phyloP scores from a whole-genome alignment of 108 stramenopile species.

The Schizochytrium sp. region DNA sequence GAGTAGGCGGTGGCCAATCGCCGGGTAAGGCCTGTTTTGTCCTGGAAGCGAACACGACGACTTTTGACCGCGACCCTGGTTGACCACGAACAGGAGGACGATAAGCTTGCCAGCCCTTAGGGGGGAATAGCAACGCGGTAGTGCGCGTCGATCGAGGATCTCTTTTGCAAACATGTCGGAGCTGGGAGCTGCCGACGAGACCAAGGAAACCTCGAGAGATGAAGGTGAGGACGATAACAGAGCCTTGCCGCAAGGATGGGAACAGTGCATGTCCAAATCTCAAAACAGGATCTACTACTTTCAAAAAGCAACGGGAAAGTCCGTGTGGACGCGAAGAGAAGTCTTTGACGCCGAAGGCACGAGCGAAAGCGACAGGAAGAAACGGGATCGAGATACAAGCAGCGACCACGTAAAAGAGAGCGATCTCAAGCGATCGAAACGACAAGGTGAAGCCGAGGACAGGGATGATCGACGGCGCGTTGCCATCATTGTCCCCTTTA shows the following conservation, averaged over 20 bases:
- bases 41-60: no score
- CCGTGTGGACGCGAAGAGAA: not conserved
- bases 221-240: not conserved
- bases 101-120: not conserved
- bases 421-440: not conserved
- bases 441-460: not conserved
- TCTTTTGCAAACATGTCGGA: not conserved
- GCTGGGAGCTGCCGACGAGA: not conserved
- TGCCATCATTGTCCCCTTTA: conserved; percentile 89
- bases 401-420: no score
- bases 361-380: no score
- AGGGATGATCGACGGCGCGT: conserved; percentile 26
- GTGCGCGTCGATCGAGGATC: no score
- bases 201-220: not conserved
- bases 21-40: no score
- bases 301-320: not conserved
- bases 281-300: not conserved
- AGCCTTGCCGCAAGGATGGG: not conserved
- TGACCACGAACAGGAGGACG: no score
- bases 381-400: no score
- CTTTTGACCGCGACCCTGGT: no score
- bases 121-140: not conserved
- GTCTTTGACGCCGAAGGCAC: not conserved
- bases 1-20: no score
- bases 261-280: not conserved